Base-by-base conservation (phyloP, 805 yeast genomes). In the Isabelozyma rhagii region DNA sequence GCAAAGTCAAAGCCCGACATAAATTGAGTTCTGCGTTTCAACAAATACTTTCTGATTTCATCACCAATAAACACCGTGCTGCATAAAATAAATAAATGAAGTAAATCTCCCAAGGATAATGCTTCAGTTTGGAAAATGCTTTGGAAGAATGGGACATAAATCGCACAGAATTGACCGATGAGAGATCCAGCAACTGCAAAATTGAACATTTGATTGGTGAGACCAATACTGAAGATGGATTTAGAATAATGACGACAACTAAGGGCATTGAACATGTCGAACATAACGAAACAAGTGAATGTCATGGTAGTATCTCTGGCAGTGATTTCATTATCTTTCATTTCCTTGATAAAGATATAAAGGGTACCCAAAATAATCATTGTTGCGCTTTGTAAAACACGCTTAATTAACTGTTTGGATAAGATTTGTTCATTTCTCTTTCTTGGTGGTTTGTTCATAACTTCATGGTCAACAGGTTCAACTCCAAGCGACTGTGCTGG, bases 301-400 rank as follows among this genome's bases (percentile, higher is more conserved):
- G 99, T 93, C 99, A 94, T 94, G 1, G 99, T 94, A 17, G 99
- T 94, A 66, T 94, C 99, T 70, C 99, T 86, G 11, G 93, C 85
- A 2, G 97, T 91, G 49, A 93, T 84, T 53, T 79, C 80, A 28
- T 83, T 80, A 59, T 89, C 96, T 18, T 82, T 79, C 96, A 93
- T 90, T 68, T 93, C 97, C 53, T 82, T 80, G 42, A 89, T 73
- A 66, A 91, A 94, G 15, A 94, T 87, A 62, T 85, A 88, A 68
- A 92, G 78, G 0, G 99, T 94, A 42, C 99, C 99, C 10, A 78
- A 38, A 28, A 90, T 80, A 49, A 94, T 89, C 64, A 92, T 82
- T 2, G 71, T 55, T 0, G 97, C 96, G 15, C 96, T 82, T 65
- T 85, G 84, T 31, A 88, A 62, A 10, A 93, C 86, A 58, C 97